Conservation (phyloP, 2,329 filamentous ascomycete species). For the Macroventuria anomochaeta region DNA sequence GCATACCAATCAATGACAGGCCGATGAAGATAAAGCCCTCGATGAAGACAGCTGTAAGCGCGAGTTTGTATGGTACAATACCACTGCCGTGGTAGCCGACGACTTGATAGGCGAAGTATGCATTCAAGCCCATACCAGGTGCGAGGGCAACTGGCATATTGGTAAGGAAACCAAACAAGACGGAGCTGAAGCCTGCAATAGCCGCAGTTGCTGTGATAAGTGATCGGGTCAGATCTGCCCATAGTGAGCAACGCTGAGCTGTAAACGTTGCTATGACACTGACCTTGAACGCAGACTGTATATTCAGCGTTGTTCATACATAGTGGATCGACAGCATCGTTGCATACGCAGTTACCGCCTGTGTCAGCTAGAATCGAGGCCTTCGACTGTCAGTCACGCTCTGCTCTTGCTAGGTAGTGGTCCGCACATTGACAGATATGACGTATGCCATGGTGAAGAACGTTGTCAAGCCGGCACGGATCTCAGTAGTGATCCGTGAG, state of each 20-base stretch:
- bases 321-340: slow-evolving; percentile 53
- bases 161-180: slow-evolving; percentile 80
- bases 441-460: slow-evolving; percentile 57
- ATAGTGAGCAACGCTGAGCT: not conserved
- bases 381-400: slow-evolving; percentile 28
- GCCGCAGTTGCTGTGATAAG: slow-evolving; percentile 84
- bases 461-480: slow-evolving; percentile 81
- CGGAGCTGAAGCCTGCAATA: slow-evolving; percentile 76
- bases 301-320: slow-evolving; percentile 66
- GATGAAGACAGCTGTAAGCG: slow-evolving; percentile 84
- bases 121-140: slow-evolving; percentile 67
- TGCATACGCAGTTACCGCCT: slow-evolving; percentile 78
- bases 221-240: slow-evolving; percentile 69
- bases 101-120: slow-evolving; percentile 83
- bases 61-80: slow-evolving; percentile 73
- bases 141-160: slow-evolving; percentile 65
- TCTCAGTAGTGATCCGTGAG: slow-evolving; percentile 81
- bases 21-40: slow-evolving; percentile 86
- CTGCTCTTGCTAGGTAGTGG: not conserved
- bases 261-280: not conserved
- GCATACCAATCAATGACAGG: slow-evolving; percentile 78
- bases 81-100: slow-evolving; percentile 80
- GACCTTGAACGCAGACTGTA: slow-evolving; percentile 60
- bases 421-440: slow-evolving; percentile 40
- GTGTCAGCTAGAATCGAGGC: slow-evolving; percentile 58